phyloP scores from a whole-genome alignment of 192 early-diverging fungal genomes.

The Umbelopsis vinacea region DNA sequence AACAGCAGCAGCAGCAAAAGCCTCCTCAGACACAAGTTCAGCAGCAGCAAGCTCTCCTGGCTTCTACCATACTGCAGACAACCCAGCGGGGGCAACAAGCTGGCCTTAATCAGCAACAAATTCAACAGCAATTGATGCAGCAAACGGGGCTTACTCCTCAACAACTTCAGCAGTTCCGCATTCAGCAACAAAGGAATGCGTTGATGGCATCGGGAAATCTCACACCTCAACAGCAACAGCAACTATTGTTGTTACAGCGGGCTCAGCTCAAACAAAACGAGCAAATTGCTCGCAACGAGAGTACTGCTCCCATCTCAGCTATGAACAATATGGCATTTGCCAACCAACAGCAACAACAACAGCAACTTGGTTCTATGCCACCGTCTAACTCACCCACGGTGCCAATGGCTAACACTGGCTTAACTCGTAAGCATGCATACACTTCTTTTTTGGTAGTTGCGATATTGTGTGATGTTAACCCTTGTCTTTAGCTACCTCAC shows the following conservation, averaged over 20 bases:
- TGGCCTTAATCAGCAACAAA: slow-evolving; percentile 16
- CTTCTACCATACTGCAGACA: background rate
- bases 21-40: slow-evolving; percentile 1
- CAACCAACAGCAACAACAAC: slow-evolving; percentile 3
- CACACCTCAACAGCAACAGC: slow-evolving; percentile 29
- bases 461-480: background rate
- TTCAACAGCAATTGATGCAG: background rate
- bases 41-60: background rate
- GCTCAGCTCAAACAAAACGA: slow-evolving; percentile 20
- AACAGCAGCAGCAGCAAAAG: slow-evolving; percentile 13
- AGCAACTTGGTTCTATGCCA: slow-evolving; percentile 10
- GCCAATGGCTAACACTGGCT: slow-evolving; percentile 18
- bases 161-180: slow-evolving; percentile 21
- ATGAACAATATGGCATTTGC: slow-evolving; percentile 19
- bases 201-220: slow-evolving; percentile 7
- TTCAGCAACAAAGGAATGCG: slow-evolving; percentile 21
- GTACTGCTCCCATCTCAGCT: slow-evolving; percentile 1
- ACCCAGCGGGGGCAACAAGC: slow-evolving; percentile 12
- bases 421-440: background rate
- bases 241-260: background rate
- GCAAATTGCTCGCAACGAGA: slow-evolving; percentile 10
- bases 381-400: slow-evolving; percentile 4
- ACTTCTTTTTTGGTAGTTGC: background rate
- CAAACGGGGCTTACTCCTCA: background rate
- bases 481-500: background rate